phyloP scores from a whole-genome alignment of 2,329 filamentous ascomycete genomes.

The Aspergillus sp. region DNA sequence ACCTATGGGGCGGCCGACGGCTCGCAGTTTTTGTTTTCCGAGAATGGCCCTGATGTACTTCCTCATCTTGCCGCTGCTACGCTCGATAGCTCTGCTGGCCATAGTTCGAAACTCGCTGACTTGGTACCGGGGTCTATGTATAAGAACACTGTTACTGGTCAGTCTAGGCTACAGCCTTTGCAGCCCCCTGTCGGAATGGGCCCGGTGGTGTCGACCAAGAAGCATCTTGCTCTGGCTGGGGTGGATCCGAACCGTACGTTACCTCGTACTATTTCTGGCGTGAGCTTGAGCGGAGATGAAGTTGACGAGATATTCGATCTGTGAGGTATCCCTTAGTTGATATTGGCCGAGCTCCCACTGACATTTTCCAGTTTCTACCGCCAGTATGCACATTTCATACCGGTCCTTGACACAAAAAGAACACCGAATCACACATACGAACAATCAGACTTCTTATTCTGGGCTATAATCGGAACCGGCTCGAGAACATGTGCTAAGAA shows the following conservation, averaged over 20 bases:
- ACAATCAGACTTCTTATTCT: constrained; percentile 80
- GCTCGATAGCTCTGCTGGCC: constrained; percentile 7
- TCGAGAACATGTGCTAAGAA: constrained; percentile 40
- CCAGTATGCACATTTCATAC: constrained; percentile 39
- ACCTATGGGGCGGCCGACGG: not conserved
- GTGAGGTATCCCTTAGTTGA: constrained; percentile 19
- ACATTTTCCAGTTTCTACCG: constrained; percentile 34
- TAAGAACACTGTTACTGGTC: not conserved
- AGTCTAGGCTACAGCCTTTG: not conserved
- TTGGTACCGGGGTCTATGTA: not conserved
- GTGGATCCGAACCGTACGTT: constrained; percentile 22
- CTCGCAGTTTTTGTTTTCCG: not conserved
- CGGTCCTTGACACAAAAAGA: constrained; percentile 48
- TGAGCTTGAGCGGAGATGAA: constrained; percentile 31
- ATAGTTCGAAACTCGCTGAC: constrained; percentile 1
- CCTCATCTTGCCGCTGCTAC: not conserved
- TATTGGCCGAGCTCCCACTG: not conserved
- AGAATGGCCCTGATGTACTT: not conserved
- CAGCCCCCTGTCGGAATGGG: constrained; percentile 20
- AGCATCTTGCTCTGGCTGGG: constrained; percentile 13
- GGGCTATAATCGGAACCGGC: constrained; percentile 58
- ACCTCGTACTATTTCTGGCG: constrained; percentile 31
- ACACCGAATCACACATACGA: constrained; percentile 72
- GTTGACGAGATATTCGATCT: constrained; percentile 41
- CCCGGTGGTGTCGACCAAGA: constrained; percentile 8